phyloP scores from a whole-genome alignment of 192 early-diverging fungal species.

The Tieghemiomyces parasiticus region DNA sequence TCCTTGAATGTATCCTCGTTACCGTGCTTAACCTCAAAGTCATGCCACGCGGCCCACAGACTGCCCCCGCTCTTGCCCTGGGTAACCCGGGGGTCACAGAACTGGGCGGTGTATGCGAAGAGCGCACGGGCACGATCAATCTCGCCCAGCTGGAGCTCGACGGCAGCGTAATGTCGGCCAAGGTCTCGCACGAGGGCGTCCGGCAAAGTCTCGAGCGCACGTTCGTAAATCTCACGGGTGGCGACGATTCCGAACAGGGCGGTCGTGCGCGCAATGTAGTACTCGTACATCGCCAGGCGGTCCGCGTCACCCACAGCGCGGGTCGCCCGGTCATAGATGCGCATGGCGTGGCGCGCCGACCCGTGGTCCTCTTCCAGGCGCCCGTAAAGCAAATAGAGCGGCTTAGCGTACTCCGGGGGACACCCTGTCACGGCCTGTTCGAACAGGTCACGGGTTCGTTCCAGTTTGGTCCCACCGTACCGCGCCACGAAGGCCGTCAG shows the following conservation, averaged over 20 bases:
- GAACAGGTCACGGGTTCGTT: conserved; percentile 86
- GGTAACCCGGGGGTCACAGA: conserved; percentile 69
- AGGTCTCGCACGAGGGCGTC: conserved; percentile 66
- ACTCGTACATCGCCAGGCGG: conserved; percentile 66
- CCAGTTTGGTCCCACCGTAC: conserved; percentile 74
- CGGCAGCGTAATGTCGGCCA: conserved; percentile 63
- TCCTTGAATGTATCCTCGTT: conserved; percentile 98
- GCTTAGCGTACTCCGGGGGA: conserved; percentile 72
- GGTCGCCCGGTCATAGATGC: conserved; percentile 86
- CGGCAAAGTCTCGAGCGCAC: conserved; percentile 74
- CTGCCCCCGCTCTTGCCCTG: too few species aligned
- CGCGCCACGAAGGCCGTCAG: conserved; percentile 69
- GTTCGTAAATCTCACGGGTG: conserved; percentile 85
- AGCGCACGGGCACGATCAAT: conserved; percentile 88
- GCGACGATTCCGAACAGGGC: conserved; percentile 74
- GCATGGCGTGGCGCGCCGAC: conserved; percentile 78
- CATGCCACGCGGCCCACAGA: conserved; percentile 87
- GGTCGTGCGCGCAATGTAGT: conserved; percentile 81
- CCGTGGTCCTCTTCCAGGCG: conserved; percentile 87
- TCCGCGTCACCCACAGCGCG: conserved; percentile 56
- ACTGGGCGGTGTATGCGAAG: conserved; percentile 70
- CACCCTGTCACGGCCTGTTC: conserved; percentile 83
- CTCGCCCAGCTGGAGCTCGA: conserved; percentile 85
- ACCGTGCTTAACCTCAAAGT: conserved; percentile 93
- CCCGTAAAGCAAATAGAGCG: conserved; percentile 81